phyloP scores from a whole-genome alignment of 2,329 filamentous ascomycete species.

The Nakataea oryzae region DNA sequence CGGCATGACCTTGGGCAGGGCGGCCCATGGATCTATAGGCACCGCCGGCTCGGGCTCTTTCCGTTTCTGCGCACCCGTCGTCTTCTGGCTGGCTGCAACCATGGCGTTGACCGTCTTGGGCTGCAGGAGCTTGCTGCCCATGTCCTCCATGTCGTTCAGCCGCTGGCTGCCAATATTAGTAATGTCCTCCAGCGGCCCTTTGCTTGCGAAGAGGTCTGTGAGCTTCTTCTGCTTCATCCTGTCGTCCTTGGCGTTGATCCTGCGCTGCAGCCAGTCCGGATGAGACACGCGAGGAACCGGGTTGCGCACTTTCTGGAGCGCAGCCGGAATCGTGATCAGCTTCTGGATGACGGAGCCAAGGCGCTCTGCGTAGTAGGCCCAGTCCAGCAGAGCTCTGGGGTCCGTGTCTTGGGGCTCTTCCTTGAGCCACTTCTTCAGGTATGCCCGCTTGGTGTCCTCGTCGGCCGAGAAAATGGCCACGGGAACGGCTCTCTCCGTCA shows the following conservation, averaged over 20 bases:
- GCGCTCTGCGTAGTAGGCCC: conserved; percentile 95
- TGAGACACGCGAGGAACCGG: conserved; percentile 89
- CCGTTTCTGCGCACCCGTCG: conserved; percentile 50
- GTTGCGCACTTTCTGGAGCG: conserved; percentile 88
- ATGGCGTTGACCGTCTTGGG: conserved; percentile 46
- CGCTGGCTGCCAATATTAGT: conserved; percentile 48
- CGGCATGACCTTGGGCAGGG: conserved; percentile 75
- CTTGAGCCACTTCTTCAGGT: conserved; percentile 89
- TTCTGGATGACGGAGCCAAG: conserved; percentile 97
- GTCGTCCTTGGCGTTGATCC: conserved; percentile 93
- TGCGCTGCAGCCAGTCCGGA: conserved; percentile 90
- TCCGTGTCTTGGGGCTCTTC: conserved; percentile 90
- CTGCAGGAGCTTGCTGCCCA: conserved; percentile 55
- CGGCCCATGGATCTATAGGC: conserved; percentile 62
- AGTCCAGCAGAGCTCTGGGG: conserved; percentile 81
- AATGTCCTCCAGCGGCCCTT: conserved; percentile 64
- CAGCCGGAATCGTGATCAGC: conserved; percentile 94
- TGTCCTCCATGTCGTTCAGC: conserved; percentile 70
- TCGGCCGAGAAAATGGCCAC: conserved; percentile 97
- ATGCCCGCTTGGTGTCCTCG: conserved; percentile 74
- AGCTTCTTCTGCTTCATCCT: conserved; percentile 98
- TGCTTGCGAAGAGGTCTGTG: conserved; percentile 74
- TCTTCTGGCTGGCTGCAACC: conserved; percentile 45
- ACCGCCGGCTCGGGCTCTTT: conserved; percentile 58
- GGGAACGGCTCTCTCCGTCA: conserved; percentile 88